Evolutionary conservation across 1,284 basidiomycete species (phyloP), one percentile per base, ranked within the genome.

Genomic region (Apiotrichum mycotoxinovorans): DNA sequence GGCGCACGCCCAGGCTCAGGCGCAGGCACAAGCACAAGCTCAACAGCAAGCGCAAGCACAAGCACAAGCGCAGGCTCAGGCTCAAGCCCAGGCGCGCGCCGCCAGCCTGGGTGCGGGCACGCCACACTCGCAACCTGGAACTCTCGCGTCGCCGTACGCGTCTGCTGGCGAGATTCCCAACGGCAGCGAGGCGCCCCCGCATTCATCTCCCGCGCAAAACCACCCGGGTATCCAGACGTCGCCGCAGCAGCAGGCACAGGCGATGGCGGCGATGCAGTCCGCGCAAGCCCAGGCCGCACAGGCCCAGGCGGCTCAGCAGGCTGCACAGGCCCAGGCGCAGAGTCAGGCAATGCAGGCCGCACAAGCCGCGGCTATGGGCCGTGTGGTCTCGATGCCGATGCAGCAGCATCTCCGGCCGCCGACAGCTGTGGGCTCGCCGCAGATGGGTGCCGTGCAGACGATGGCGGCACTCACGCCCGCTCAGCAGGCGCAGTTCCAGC

Each of bases 61-160:
- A 23, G 42, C 49, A 15, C 56, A 58, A 20, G 56, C 56, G 0
- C 43, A 54, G 17, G 43, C 50, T 5, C 54, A 51, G 23, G 48
- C 45, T 14, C 46, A 42, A 3, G 53, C 57, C 3, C 57, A 53
- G 23, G 54, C 49, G 22, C 56, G 59, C 25, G 38, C 46, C 14
- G 47, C 58, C 33, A 48, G 46, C 27, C 47, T 56, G 1, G 52
- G 40, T 12, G 51, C 42, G 57, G 69, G 65, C 9, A 70, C 67
- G 18, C 67, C 68, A 5, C 65, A 61, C 23, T 58, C 61, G 26
- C 67, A 70, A 42, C 43, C 65, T 26, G 61, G 57, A 7, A 63
- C 58, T 23, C 53, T 67, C 0, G 63, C 66, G 1, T 66, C 66
- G 30, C 68, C 68, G 15, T 68, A 61, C 52, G 52, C 54, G 1